These are phyloP conservation scores for Aspergillus brunneoviolaceus DNA, from an alignment of 2,329 filamentous ascomycete species.

Conservation along the genomic window DNA sequence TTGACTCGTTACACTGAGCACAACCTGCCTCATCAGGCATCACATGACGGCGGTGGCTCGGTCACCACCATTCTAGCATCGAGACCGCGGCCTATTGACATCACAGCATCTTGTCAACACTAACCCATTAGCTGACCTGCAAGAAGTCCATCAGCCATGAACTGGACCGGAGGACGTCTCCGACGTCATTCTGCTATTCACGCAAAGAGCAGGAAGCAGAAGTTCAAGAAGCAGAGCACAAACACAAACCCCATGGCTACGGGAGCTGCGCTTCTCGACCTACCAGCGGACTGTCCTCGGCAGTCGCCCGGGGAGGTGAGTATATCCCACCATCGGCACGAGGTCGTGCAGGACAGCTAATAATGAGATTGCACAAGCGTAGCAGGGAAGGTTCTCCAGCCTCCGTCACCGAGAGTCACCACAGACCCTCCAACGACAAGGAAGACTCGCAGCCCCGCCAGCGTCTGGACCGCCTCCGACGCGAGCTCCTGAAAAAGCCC, in stretches of 20 bases:
- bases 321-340: not conserved
- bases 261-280: not conserved
- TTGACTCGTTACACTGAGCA: not conserved
- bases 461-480: slow-evolving; percentile 31
- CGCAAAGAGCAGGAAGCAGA: slow-evolving; percentile 32
- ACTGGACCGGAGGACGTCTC: slow-evolving; percentile 47
- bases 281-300: not conserved
- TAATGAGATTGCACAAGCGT: not conserved
- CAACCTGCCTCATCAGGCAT: not conserved
- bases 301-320: not conserved
- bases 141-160: slow-evolving; percentile 33
- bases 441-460: not conserved
- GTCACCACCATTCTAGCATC: not conserved
- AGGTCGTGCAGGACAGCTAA: not conserved
- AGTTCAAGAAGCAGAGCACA: slow-evolving; percentile 34
- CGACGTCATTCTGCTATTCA: slow-evolving; percentile 40
- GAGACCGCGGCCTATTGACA: not conserved
- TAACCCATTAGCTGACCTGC: not conserved
- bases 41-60: not conserved
- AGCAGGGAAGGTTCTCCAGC: not conserved
- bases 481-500: slow-evolving; percentile 32
- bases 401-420: not conserved
- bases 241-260: not conserved
- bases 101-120: not conserved
- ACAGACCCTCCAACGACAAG: not conserved